phyloP scores from a whole-genome alignment of 2,329 filamentous ascomycete genomes.

The Aspergillus carbonarius region DNA sequence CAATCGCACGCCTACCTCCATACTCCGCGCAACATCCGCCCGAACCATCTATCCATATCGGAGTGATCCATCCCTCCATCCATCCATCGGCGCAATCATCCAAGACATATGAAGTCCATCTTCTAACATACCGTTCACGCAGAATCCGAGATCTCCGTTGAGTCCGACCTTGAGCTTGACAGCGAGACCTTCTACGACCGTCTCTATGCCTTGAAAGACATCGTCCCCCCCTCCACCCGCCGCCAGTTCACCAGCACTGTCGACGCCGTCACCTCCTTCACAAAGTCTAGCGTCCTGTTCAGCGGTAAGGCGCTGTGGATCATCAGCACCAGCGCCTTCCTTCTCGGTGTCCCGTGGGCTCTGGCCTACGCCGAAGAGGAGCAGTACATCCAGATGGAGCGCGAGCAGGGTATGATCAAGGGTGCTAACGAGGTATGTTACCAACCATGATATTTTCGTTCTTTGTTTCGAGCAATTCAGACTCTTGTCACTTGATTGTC shows the following conservation, averaged over 20 bases:
- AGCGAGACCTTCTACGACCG: slow-evolving; percentile 65
- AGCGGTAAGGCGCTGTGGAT: slow-evolving; percentile 89
- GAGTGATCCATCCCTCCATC: slow-evolving; percentile 1
- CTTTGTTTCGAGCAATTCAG: not conserved
- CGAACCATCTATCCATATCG: slow-evolving; percentile 1
- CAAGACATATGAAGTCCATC: not conserved
- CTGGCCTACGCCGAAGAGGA: slow-evolving; percentile 94
- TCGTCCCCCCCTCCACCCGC: slow-evolving; percentile 70
- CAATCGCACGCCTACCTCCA: not conserved
- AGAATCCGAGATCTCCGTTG: slow-evolving; percentile 84
- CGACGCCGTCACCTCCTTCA: slow-evolving; percentile 45
- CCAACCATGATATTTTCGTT: not conserved
- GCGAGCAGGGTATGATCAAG: slow-evolving; percentile 95
- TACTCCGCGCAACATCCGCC: slow-evolving; percentile 47
- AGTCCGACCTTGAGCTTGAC: slow-evolving; percentile 64
- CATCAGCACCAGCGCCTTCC: slow-evolving; percentile 80
- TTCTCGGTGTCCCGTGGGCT: slow-evolving; percentile 90
- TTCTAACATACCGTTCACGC: slow-evolving; percentile 4
- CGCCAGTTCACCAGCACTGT: slow-evolving; percentile 64
- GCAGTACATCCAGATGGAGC: slow-evolving; percentile 95
- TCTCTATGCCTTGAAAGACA: slow-evolving; percentile 70
- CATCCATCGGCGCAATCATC: not conserved
- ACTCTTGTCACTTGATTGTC: not conserved
- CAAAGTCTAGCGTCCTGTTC: slow-evolving; percentile 55
- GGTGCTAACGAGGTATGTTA: slow-evolving; percentile 71